phyloP scores from a whole-genome alignment of 1,139 yeast species.

The Kodamaea anthophila region DNA sequence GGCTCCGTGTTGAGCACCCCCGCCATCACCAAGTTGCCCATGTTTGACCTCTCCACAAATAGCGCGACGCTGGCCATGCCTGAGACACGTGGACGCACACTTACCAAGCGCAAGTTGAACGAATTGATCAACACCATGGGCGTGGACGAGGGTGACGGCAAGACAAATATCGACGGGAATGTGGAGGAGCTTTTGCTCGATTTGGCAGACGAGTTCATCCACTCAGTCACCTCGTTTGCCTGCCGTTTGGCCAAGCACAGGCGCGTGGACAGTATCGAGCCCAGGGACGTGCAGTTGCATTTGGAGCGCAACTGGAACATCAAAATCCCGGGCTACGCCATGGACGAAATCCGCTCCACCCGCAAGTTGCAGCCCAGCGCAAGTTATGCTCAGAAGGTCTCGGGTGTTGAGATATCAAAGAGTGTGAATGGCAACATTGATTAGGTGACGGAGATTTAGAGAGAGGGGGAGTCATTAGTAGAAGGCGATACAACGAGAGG shows the following conservation, averaged over 20 bases:
- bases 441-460: slow-evolving; percentile 4
- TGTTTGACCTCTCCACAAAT: slow-evolving; percentile 61
- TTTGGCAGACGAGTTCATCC: slow-evolving; percentile 91
- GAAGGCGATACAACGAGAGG: too few species aligned
- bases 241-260: slow-evolving; percentile 93
- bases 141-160: slow-evolving; percentile 81
- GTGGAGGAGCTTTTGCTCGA: slow-evolving; percentile 89
- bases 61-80: slow-evolving; percentile 32
- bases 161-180: slow-evolving; percentile 89
- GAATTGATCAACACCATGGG: slow-evolving; percentile 83
- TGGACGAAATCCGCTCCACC: slow-evolving; percentile 83
- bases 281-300: slow-evolving; percentile 85
- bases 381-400: slow-evolving; percentile 39
- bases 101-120: slow-evolving; percentile 80
- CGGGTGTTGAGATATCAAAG: slow-evolving; percentile 17
- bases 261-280: slow-evolving; percentile 82
- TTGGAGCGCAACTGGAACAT: slow-evolving; percentile 95
- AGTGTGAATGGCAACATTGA: slow-evolving; percentile 15
- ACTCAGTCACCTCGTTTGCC: slow-evolving; percentile 85
- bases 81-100: slow-evolving; percentile 65
- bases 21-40: slow-evolving; percentile 67
- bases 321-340: slow-evolving; percentile 85
- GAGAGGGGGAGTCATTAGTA: too few species aligned
- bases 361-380: slow-evolving; percentile 75
- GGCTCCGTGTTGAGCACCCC: slow-evolving; percentile 67